phyloP scores from a whole-genome alignment of 495 filamentous ascomycete species.

The Hyaloscypha variabilis region DNA sequence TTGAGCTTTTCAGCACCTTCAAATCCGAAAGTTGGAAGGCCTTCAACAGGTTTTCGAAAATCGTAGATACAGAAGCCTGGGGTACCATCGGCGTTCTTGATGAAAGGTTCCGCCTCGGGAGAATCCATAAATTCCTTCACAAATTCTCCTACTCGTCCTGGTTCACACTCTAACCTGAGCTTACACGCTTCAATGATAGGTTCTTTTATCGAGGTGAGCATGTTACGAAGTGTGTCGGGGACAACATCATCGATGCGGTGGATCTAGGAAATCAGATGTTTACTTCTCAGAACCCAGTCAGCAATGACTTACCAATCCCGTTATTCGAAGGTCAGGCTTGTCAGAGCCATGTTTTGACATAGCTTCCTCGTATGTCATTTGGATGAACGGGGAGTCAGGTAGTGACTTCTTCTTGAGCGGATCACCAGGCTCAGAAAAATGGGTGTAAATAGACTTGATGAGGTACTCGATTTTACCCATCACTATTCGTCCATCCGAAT shows the following conservation, averaged over 20 bases:
- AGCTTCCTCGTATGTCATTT: conserved; percentile 72
- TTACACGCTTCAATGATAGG: conserved; percentile 76
- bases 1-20: conserved; percentile 61
- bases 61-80: conserved; percentile 79
- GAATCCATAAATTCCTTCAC: conserved; percentile 69
- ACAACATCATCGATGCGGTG: conserved; percentile 62
- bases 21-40: conserved; percentile 75
- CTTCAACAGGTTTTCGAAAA: conserved; percentile 66
- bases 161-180: conserved; percentile 44
- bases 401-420: conserved; percentile 26
- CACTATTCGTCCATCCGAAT: conserved; percentile 72
- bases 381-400: conserved; percentile 46
- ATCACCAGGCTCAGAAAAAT: neutral
- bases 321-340: conserved; percentile 83
- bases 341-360: conserved; percentile 86
- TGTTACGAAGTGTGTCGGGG: conserved; percentile 65
- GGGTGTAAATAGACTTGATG: conserved; percentile 59
- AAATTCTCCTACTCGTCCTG: conserved; percentile 56
- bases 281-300: neutral
- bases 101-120: conserved; percentile 61
- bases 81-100: conserved; percentile 65
- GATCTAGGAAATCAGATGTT: conserved; percentile 50
- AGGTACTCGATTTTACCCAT: conserved; percentile 70
- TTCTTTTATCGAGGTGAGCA: conserved; percentile 64
- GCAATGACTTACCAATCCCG: conserved; percentile 14